Base-by-base conservation (phyloP, 495 filamentous ascomycete species). In the Emericellopsis terricola region DNA sequence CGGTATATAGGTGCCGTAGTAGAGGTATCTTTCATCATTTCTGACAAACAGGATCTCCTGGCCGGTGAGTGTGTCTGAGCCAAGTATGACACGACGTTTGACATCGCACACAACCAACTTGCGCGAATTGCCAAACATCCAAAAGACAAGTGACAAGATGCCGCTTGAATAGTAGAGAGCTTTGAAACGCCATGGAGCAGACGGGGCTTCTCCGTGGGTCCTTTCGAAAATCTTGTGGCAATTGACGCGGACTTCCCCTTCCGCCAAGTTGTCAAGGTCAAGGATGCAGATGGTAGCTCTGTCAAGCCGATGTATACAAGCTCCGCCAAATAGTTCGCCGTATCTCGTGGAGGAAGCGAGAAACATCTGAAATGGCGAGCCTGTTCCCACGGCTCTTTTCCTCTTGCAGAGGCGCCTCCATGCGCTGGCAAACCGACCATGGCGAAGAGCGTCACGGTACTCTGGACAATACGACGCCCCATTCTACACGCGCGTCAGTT, bases 1-100 rank as follows among this genome's bases (percentile, higher is more conserved):
- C n/a, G n/a, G n/a, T n/a, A n/a, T n/a, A n/a, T n/a, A n/a, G 2
- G 68, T 73, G 7, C 76, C 78, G 44, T 72, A 82, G 52, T 70
- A 83, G 13, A 87, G 59, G 45, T 69, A 76, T 2, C 57, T 47
- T 10, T 55, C 44, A 41, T 71, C 73, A 45, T 85, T 76, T 11
- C 79, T 71, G 2, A 81, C 78, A 43, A 82, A 76, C 10, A 81
- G 48, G 43, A 67, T 70, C 19, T 61, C 46, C 11, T 55, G 59
- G 4, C 64, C 62, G 1, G 53, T 51, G 6, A 79, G 44, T 3
- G 34, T 50, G 2, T 53, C 48, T 2, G 49, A 42, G 8, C 60
- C 42, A 1, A 74, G 47, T 15, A 69, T 34, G 7, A 52, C 39
- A 9, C 51, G 49, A 9, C 46, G 38, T 27, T 51, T 55, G 4